These are phyloP conservation scores for Saccharomycopsis synnaedendra DNA, from an alignment of 805 yeast species.

Conservation along the genomic window DNA sequence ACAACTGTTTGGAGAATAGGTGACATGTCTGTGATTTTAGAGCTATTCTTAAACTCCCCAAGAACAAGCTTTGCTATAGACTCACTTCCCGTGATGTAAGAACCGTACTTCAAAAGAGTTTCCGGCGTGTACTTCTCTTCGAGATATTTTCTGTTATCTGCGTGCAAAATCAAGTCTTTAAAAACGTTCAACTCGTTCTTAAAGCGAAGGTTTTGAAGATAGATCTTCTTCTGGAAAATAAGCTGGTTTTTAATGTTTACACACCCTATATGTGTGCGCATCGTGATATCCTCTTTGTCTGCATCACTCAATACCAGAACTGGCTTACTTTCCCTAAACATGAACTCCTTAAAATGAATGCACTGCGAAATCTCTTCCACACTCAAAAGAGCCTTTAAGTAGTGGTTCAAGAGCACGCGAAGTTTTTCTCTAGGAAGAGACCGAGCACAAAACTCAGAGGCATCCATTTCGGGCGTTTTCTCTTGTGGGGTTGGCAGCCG, in stretches of 20 bases:
- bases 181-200: slow-evolving; percentile 18
- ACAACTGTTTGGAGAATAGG: slow-evolving; percentile 59
- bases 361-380: slow-evolving; percentile 74
- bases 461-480: too few relatives aligned
- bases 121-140: slow-evolving; percentile 16
- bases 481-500: too few relatives aligned
- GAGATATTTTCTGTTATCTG: slow-evolving; percentile 7
- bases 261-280: slow-evolving; percentile 53
- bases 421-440: slow-evolving; percentile 59
- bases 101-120: slow-evolving; percentile 37
- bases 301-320: slow-evolving; percentile 8
- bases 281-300: slow-evolving; percentile 47
- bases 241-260: slow-evolving; percentile 49
- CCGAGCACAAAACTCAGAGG: too few relatives aligned
- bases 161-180: slow-evolving; percentile 10
- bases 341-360: slow-evolving; percentile 46
- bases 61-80: slow-evolving; percentile 53
- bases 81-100: slow-evolving; percentile 3
- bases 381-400: slow-evolving; percentile 40
- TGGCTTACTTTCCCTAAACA: slow-evolving; percentile 29
- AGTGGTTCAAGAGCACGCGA: slow-evolving; percentile 68
- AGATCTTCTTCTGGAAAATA: slow-evolving; percentile 62
- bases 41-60: slow-evolving; percentile 48
- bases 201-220: slow-evolving; percentile 21
- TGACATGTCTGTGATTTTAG: slow-evolving; percentile 44